Percentiles rank a stretch among this genome's conserved stretches.
phyloP scores from a whole-genome alignment of 1,284 basidiomycete genomes.

The Coniophora puteana region DNA sequence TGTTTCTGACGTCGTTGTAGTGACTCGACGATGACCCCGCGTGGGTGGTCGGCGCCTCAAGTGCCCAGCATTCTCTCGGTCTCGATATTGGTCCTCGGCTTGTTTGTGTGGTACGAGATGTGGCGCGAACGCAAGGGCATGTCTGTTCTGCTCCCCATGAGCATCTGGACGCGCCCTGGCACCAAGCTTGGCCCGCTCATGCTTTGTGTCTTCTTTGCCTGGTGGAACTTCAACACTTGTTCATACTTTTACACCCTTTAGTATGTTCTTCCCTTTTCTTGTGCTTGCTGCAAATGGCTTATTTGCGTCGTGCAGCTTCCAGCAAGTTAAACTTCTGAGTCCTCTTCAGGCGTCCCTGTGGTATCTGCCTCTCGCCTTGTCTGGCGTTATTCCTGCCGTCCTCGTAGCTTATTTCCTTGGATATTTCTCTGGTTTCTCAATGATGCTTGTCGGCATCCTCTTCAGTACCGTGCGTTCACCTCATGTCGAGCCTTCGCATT shows the following conservation, averaged over 20 bases:
- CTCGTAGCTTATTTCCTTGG: slow-evolving; percentile 25
- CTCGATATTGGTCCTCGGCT: slow-evolving; percentile 24
- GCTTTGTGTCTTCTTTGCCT: slow-evolving; percentile 29
- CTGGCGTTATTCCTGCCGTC: slow-evolving; percentile 26
- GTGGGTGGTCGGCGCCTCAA: slow-evolving; percentile 32
- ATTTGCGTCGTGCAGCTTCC: slow-evolving; percentile 22
- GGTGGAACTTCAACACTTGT: slow-evolving; percentile 31
- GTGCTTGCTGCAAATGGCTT: background rate
- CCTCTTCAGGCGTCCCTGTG: slow-evolving; percentile 29
- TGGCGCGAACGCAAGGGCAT: slow-evolving; percentile 24
- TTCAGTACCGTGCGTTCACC: slow-evolving; percentile 26
- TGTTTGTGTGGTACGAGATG: slow-evolving; percentile 30
- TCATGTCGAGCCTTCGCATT: background rate
- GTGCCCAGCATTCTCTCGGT: slow-evolving; percentile 26
- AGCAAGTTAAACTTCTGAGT: slow-evolving; percentile 28
- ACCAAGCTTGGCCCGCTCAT: slow-evolving; percentile 29
- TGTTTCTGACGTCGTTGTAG: slow-evolving; percentile 13
- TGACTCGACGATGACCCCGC: slow-evolving; percentile 26
- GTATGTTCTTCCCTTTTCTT: slow-evolving; percentile 10
- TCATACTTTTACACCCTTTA: slow-evolving; percentile 29
- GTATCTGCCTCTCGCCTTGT: slow-evolving; percentile 27
- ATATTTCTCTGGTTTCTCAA: slow-evolving; percentile 22
- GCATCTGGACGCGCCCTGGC: slow-evolving; percentile 30
- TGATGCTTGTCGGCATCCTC: slow-evolving; percentile 25
- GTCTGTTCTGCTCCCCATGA: slow-evolving; percentile 32